Base-by-base conservation (phyloP, 768 basidiomycete genomes). In the Hygrocybe punicea region DNA sequence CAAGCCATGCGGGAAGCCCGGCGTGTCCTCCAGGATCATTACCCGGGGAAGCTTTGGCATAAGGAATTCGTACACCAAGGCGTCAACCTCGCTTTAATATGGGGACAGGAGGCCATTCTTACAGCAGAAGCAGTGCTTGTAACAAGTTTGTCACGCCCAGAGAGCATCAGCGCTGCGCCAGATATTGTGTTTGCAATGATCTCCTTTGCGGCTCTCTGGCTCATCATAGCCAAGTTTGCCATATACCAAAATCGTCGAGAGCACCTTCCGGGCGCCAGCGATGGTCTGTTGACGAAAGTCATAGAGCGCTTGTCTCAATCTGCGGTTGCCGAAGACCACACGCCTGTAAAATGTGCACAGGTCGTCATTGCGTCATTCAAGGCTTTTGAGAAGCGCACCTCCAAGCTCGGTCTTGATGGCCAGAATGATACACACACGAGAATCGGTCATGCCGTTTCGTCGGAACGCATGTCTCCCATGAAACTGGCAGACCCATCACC, bases 171-270 rank as follows among this genome's bases (percentile, higher is more conserved):
- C 55, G 63, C 76, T 1, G 75, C 77, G 4, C 76, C 76, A 1
- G 78, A 78, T 58, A 62, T 63, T 39, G 53, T 77, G 25, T 79
- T 73, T 47, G 46, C 55, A 46, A 53, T 56, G 24, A 49, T 60
- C 50, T 66, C 71, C 0, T 76, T 79, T 51, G 75, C 79, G 40
- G 74, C 78, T 5, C 69, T 76, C 1, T 78, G 71, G 48, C 57
- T 81, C 49, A 70, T 80, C 50, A 65, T 76, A 10, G 69, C 72
- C 40, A 81, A 79, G 62, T 77, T 78, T 63, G 71, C 65, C 46
- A 65, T 77, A 23, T 57, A 69, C 23, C 73, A 79, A 56, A 65
- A 71, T 23, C 59, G 61, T 0, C 67, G 69, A 8, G 64, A 68
- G 37, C 71, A 70, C 14, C 63, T 78, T 35, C 67, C 70, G 0